phyloP scores from a whole-genome alignment of 805 yeast species.

The Saccharomyces eubayanus region DNA sequence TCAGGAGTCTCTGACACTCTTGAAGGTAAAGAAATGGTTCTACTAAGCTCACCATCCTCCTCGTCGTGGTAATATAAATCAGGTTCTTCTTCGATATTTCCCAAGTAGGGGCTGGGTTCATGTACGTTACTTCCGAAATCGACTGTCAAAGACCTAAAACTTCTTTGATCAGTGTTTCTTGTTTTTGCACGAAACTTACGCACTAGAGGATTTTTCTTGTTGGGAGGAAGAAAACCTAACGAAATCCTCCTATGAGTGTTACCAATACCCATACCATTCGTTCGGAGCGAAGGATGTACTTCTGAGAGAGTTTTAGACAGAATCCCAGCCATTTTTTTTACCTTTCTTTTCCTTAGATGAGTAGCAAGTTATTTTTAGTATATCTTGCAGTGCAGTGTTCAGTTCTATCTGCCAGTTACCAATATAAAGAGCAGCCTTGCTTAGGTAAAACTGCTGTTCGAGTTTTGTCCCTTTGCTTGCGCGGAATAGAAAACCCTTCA shows the following conservation, averaged over 20 bases:
- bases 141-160: constrained; percentile 35
- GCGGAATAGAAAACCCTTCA: neutral
- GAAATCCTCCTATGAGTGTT: constrained; percentile 35
- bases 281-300: constrained; percentile 33
- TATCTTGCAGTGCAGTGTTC: neutral
- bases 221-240: constrained; percentile 34
- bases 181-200: constrained; percentile 21
- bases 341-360: neutral
- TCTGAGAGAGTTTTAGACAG: constrained; percentile 28
- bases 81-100: constrained; percentile 24
- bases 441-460: neutral
- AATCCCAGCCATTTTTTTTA: constrained; percentile 18
- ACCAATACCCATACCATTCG: constrained; percentile 37
- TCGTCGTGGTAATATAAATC: constrained; percentile 16
- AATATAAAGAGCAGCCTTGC: neutral
- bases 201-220: constrained; percentile 36
- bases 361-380: neutral
- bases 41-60: constrained; percentile 33
- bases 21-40: constrained; percentile 37
- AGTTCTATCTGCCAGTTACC: neutral
- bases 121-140: constrained; percentile 28
- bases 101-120: constrained; percentile 15
- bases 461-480: neutral
- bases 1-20: constrained; percentile 31
- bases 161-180: constrained; percentile 28